Evolutionary conservation across 176 grass and related monocot genomes (phyloP).

Genomic region (Tillandsia fasciculata): DNA sequence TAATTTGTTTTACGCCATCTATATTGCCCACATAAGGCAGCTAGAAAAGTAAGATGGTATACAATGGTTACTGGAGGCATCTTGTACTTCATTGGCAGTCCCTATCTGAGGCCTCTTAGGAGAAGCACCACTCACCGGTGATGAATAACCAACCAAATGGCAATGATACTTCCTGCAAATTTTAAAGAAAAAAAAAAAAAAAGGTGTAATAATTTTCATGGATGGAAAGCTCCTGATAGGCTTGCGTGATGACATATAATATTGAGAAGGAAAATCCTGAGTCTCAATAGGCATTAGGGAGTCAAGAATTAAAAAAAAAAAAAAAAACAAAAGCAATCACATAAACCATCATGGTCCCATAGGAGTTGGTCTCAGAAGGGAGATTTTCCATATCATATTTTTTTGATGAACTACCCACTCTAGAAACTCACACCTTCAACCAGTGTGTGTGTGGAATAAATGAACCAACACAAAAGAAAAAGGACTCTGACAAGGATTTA

Average conservation of each 20-base stretch:
- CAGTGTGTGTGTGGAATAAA: too few relatives aligned
- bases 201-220: neutral
- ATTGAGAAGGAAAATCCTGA: neutral
- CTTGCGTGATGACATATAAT: neutral
- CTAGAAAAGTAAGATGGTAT: too few relatives aligned
- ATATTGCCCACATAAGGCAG: too few relatives aligned
- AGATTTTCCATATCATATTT: too few relatives aligned
- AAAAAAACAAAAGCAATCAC: neutral
- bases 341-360: too few relatives aligned
- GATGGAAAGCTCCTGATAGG: neutral
- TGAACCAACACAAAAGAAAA: too few relatives aligned
- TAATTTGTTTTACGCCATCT: too few relatives aligned
- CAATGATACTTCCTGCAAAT: neutral
- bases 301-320: neutral
- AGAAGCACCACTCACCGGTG: neutral
- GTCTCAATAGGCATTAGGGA: neutral
- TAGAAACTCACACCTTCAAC: too few relatives aligned
- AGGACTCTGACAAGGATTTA: too few relatives aligned
- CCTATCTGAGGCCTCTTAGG: neutral
- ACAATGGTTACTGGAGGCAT: too few relatives aligned
- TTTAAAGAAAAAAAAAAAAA: neutral
- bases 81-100: neutral
- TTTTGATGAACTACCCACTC: too few relatives aligned
- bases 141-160: constrained; percentile 1
- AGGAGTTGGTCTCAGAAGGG: too few relatives aligned